These are phyloP conservation scores for Xylaria hypoxylon DNA, from an alignment of 2,329 filamentous ascomycete species.

Conservation along the genomic window DNA sequence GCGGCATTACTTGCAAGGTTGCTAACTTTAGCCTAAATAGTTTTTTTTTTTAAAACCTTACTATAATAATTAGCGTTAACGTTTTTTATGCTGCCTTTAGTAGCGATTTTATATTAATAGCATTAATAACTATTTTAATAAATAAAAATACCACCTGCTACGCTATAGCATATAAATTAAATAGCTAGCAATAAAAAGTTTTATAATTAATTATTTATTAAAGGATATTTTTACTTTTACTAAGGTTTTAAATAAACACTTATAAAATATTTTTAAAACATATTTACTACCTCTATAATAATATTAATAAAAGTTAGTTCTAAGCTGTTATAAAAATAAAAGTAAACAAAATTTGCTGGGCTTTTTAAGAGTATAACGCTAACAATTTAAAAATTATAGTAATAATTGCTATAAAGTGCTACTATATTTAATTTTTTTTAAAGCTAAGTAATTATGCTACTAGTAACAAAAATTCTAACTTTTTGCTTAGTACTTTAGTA, in stretches of 20 bases:
- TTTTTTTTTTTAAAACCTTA: conserved; percentile 64
- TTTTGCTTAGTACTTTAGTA: conserved; percentile 86
- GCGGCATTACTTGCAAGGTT: conserved; percentile 76
- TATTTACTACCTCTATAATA: conserved; percentile 93
- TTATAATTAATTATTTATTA: conserved; percentile 75
- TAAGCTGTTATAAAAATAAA: conserved; percentile 83
- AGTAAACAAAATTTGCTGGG: conserved; percentile 74
- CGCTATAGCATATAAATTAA: conserved; percentile 82
- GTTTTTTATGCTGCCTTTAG: conserved; percentile 86
- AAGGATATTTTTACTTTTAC: conserved; percentile 72
- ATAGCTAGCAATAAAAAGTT: conserved; percentile 85
- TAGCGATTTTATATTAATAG: conserved; percentile 76
- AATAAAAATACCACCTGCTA: conserved; percentile 80
- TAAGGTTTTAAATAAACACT: conserved; percentile 72
- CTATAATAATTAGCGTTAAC: conserved; percentile 90
- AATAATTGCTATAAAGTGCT: conserved; percentile 90
- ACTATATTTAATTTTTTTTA: conserved; percentile 94
- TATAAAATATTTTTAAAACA: conserved; percentile 72
- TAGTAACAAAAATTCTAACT: conserved; percentile 81
- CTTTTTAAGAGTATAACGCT: conserved; percentile 59
- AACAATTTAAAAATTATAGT: conserved; percentile 78
- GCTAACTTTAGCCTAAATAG: conserved; percentile 51
- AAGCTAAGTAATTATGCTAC: conserved; percentile 59
- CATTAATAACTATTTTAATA: conserved; percentile 85
- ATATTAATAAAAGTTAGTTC: conserved; percentile 90